Evolutionary conservation across 768 basidiomycete species (phyloP).

Genomic region (Psilocybe azurescens): DNA sequence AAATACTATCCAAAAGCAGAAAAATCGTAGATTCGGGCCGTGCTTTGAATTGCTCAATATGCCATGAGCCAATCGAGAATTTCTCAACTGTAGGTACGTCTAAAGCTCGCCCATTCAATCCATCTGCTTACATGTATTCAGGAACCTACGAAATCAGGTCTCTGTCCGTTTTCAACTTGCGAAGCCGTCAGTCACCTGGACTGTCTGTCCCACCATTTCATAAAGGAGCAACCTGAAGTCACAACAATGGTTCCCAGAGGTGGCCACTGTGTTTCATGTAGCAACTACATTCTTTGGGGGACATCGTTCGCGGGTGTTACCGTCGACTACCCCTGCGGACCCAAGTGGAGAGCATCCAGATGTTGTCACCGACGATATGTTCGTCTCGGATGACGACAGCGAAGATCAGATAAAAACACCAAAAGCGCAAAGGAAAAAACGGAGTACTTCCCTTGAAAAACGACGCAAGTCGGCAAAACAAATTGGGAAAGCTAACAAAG

Average conservation of each 20-base stretch:
- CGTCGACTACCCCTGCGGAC: constrained; percentile 44
- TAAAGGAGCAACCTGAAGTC: constrained; percentile 21
- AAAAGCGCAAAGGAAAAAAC: constrained; percentile 16
- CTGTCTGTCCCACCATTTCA: constrained; percentile 52
- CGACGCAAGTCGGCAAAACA: constrained; percentile 5
- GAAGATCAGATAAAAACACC: constrained; percentile 14
- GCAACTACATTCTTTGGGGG: constrained; percentile 67
- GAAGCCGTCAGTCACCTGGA: constrained; percentile 57
- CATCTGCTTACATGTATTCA: constrained; percentile 26
- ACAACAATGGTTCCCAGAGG: constrained; percentile 61
- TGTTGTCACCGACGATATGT: constrained; percentile 41
- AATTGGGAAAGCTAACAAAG: constrained; percentile 12
- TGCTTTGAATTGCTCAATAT: constrained; percentile 51
- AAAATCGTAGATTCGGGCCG: constrained; percentile 41
- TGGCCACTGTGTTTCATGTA: constrained; percentile 59
- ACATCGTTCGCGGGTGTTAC: constrained; percentile 66
- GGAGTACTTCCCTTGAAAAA: constrained; percentile 1
- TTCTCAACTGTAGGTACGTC: constrained; percentile 45
- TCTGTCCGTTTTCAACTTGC: constrained; percentile 61
- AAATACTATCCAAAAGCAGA: constrained; percentile 54
- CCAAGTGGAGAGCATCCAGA: constrained; percentile 24
- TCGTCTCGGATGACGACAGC: constrained; percentile 35
- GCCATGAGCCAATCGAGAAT: constrained; percentile 43
- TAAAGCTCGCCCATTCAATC: background rate
- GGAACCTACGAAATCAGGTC: constrained; percentile 54